Conservation (phyloP, 2,329 filamentous ascomycete genomes). For the Colletotrichum tanaceti region DNA sequence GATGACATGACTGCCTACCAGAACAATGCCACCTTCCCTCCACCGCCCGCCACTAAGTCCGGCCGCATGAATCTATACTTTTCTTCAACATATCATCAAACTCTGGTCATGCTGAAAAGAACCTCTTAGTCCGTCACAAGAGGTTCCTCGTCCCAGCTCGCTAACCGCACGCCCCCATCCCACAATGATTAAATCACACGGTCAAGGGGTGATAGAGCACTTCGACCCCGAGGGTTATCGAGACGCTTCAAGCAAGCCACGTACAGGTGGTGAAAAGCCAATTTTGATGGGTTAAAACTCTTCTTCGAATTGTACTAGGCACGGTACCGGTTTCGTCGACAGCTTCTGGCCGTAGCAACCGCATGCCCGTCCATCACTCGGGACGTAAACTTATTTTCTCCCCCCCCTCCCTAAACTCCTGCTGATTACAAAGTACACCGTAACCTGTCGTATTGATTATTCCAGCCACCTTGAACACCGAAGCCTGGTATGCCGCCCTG, state of each 20-base stretch:
- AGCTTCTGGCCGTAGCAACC: neutral
- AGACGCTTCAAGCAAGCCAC: neutral
- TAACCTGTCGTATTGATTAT: neutral
- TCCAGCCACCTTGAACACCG: conserved; percentile 15
- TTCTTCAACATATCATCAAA: neutral
- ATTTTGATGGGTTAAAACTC: neutral
- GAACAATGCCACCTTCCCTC: neutral
- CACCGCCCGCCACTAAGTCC: neutral
- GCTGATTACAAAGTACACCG: neutral
- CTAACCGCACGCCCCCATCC: neutral
- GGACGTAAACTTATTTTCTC: neutral
- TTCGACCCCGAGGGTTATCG: neutral
- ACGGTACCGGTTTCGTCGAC: neutral
- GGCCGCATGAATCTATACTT: neutral
- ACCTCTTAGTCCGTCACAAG: neutral
- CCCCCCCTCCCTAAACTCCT: neutral
- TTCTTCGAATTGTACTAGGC: neutral
- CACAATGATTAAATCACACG: neutral
- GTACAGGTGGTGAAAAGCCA: neutral
- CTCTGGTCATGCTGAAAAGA: neutral
- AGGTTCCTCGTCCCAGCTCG: neutral
- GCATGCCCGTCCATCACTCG: neutral
- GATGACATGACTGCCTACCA: neutral
- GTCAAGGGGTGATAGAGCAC: neutral
- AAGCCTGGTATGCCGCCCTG: conserved; percentile 12